Conservation (phyloP, 441 rosid genomes). For the Erodium chrysanthum region DNA sequence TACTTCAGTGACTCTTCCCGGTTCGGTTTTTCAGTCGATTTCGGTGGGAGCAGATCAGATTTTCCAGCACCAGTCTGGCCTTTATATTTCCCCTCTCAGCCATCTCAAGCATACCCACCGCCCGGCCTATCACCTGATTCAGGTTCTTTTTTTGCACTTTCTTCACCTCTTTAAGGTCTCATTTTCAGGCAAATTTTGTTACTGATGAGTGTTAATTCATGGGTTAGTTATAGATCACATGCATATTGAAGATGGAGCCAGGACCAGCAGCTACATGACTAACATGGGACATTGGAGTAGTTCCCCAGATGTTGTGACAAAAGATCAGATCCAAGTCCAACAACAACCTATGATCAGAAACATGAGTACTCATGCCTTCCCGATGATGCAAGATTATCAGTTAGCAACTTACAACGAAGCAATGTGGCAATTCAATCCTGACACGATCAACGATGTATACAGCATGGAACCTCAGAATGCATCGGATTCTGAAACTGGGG, state of each 20-base stretch:
- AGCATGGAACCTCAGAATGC: too few relatives aligned
- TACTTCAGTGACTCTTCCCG: slow-evolving; percentile 11
- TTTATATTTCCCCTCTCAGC: background rate
- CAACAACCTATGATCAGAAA: background rate
- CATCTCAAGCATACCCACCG: background rate
- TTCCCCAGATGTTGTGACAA: background rate
- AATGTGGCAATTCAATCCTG: background rate
- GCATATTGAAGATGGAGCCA: background rate
- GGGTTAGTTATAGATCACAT: background rate
- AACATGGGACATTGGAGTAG: too few relatives aligned
- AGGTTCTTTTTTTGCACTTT: background rate
- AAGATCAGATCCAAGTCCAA: background rate
- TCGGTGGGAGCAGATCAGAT: background rate
- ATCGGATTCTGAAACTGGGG: too few relatives aligned
- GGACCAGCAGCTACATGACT: background rate
- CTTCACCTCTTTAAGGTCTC: background rate
- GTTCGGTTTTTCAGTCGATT: slow-evolving; percentile 8
- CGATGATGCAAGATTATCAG: background rate
- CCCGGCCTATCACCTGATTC: background rate
- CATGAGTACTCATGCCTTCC: background rate
- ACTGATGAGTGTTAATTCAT: background rate
- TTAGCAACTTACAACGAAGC: too few relatives aligned
- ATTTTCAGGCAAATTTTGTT: background rate
- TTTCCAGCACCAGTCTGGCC: slow-evolving; percentile 5
- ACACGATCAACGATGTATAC: background rate